Base-by-base conservation (phyloP, 2,329 filamentous ascomycete genomes). In the Penicillium sp. region DNA sequence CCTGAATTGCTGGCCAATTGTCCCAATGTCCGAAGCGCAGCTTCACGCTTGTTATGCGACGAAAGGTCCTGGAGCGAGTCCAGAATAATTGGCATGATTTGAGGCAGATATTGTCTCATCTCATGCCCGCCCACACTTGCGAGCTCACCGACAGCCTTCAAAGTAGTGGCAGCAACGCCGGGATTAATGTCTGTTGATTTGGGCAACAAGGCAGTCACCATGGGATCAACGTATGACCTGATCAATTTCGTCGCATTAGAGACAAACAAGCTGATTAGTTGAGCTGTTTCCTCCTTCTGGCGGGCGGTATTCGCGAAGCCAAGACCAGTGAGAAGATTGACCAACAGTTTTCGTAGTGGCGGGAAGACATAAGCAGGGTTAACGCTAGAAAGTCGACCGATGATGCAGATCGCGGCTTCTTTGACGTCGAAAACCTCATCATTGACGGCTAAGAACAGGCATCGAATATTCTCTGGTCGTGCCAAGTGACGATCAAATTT, bases 291-390 rank as follows among this genome's bases (percentile, higher is more conserved):
- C 74, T 97, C 93, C 73, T 97, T 97, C 74, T 93, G 96, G 45
- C 91, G 86, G 8, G 93, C 84, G 49, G 93, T 94, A 70, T 96
- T 96, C 7, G 94, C 95, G 67, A 97, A 97, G 65, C 96, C 92
- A 23, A 99, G 87, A 67, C 97, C 93, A 0, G 94, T 99, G 58
- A 99, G 82, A 72, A 99, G 87, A 73, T 99, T 95, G 55, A 99
- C 92, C 27, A 99, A 84, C 6, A 95, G 89, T 74, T 99, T 99
- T 59, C 94, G 88, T 38, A 99, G 75, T 0, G 94, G 95, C 2
- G 95, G 94, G 66, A 99, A 96, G 62, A 99, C 92, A 73, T 99
- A 99, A 55, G 95, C 95, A 1, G 94, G 95, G 62, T 99, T 99
- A 61, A 91, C 87, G 50, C 85, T 84, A 0, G 94, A 95, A 54